Percentiles rank a stretch among this genome's conserved stretches.
phyloP scores from a whole-genome alignment of 805 yeast species.

The Jamesozyma rosinii region DNA sequence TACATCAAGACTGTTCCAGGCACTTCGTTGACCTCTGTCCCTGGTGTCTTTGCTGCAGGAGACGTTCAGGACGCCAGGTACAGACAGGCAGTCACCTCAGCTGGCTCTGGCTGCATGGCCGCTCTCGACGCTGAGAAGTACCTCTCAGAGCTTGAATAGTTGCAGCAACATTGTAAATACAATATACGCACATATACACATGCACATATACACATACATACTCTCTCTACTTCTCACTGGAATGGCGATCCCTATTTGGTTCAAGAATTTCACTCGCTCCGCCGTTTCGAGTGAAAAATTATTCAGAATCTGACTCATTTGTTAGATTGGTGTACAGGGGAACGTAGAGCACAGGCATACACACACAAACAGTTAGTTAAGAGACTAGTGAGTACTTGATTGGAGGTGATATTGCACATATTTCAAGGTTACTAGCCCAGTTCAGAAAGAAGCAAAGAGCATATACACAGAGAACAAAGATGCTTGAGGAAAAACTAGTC shows the following conservation, averaged over 20 bases:
- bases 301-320: no score
- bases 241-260: no score
- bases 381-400: no score
- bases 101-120: constrained; percentile 99
- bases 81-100: constrained; percentile 98
- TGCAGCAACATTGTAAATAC: not conserved
- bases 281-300: no score
- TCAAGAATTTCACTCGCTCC: no score
- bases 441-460: no score
- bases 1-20: constrained; percentile 89
- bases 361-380: no score
- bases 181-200: no score
- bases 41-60: constrained; percentile 96
- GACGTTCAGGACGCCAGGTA: constrained; percentile 95
- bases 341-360: no score
- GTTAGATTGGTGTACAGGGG: no score
- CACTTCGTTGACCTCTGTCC: constrained; percentile 70
- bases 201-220: not conserved
- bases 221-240: not conserved
- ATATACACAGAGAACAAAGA: not conserved
- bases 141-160: constrained; percentile 48
- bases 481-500: constrained; percentile 8
- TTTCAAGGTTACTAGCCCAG: no score
- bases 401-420: no score
- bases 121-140: constrained; percentile 89